These are phyloP conservation scores for Triticum turgidum DNA, from an alignment of 176 grass and related monocot genomes.

Conservation along the genomic window DNA sequence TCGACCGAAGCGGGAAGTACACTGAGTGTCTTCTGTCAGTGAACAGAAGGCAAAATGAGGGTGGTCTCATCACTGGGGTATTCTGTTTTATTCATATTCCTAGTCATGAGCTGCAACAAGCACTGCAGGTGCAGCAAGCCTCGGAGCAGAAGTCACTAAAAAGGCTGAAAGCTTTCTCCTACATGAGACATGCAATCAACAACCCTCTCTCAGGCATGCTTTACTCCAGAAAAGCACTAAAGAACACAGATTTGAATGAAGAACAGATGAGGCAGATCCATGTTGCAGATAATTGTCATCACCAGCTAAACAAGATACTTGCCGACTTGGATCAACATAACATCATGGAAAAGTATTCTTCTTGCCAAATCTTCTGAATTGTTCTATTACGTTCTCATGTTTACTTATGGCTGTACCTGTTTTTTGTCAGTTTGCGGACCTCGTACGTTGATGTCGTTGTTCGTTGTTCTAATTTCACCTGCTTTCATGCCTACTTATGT, in stretches of 20 bases:
- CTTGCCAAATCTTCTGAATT: slow-evolving; percentile 6
- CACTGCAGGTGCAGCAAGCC: slow-evolving; percentile 75
- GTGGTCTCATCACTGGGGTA: slow-evolving; percentile 60
- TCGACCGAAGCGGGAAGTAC: slow-evolving; percentile 49
- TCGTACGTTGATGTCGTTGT: background rate
- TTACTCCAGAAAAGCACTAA: slow-evolving; percentile 62
- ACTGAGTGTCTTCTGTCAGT: slow-evolving; percentile 80
- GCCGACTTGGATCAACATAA: slow-evolving; percentile 77
- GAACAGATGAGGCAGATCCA: slow-evolving; percentile 69
- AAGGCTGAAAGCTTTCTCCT: slow-evolving; percentile 74
- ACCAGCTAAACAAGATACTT: slow-evolving; percentile 82
- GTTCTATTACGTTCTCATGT: slow-evolving; percentile 5
- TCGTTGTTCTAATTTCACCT: background rate
- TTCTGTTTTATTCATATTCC: slow-evolving; percentile 93
- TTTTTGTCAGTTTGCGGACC: slow-evolving; percentile 22
- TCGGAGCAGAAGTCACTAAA: slow-evolving; percentile 58
- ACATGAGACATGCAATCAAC: slow-evolving; percentile 82
- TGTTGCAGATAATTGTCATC: slow-evolving; percentile 60
- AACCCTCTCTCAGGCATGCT: slow-evolving; percentile 90
- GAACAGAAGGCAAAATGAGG: slow-evolving; percentile 67
- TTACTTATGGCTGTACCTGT: background rate
- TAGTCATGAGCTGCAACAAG: slow-evolving; percentile 81
- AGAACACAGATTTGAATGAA: slow-evolving; percentile 59
- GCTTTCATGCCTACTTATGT: background rate
- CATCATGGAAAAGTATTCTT: slow-evolving; percentile 68